A percentile compares a stretch with the other conserved stretches of the same genome.
Evolutionary conservation across 495 filamentous ascomycete species (phyloP).

Genomic region (Podospora anserina): DNA sequence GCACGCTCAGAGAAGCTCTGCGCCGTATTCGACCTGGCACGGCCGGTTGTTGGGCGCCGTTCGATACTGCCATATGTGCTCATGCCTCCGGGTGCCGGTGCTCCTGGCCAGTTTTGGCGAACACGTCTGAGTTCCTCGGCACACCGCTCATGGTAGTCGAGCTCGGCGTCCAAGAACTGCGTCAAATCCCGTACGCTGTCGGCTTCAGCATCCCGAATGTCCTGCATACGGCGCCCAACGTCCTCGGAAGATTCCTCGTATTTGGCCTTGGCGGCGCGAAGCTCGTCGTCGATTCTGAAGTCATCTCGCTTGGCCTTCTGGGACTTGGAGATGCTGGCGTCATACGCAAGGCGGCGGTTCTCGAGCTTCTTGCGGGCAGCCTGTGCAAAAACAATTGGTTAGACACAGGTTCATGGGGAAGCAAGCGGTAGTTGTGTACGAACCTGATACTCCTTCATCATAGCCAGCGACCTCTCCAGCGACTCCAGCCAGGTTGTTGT

Average conservation of each 20-base stretch:
- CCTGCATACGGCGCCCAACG: conserved; percentile 88
- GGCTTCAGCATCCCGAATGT: conserved; percentile 87
- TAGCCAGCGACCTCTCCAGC: conserved; percentile 79
- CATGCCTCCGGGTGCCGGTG: conserved; percentile 10
- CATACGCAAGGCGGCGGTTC: conserved; percentile 82
- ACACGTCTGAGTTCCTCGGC: conserved; percentile 62
- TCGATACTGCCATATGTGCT: conserved; percentile 28
- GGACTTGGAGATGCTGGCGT: conserved; percentile 86
- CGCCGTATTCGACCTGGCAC: conserved; percentile 48
- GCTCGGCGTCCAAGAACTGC: conserved; percentile 82
- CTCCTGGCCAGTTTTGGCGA: conserved; percentile 46
- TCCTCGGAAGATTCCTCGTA: conserved; percentile 96
- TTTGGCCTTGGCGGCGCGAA: conserved; percentile 87
- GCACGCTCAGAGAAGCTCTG: conserved; percentile 44
- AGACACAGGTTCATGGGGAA: conserved; percentile 8
- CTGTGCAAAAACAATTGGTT: conserved; percentile 40
- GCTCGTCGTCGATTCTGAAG: conserved; percentile 88
- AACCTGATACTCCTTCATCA: conserved; percentile 97
- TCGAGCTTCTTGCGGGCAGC: conserved; percentile 92
- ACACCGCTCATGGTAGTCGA: conserved; percentile 87
- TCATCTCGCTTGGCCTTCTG: conserved; percentile 93
- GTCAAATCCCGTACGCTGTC: conserved; percentile 81
- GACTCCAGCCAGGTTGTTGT: conserved; percentile 89
- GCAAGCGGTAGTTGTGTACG: conserved; percentile 8
- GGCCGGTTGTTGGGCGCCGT: conserved; percentile 28